phyloP scores from a whole-genome alignment of 2,329 filamentous ascomycete species.

The Lachnellula arida region DNA sequence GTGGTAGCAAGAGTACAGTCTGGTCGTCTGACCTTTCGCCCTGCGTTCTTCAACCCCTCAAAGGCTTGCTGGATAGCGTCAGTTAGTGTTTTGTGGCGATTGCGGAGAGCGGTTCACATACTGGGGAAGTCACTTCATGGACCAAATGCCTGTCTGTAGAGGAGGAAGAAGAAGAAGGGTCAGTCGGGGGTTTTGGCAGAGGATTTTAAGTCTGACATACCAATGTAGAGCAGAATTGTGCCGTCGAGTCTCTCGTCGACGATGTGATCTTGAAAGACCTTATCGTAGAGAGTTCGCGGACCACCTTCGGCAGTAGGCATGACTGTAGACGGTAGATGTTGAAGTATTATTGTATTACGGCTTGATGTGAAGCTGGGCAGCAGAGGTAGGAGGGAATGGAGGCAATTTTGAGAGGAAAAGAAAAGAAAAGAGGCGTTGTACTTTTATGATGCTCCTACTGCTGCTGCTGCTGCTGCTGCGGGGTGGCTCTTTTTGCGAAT shows the following conservation, averaged over 20 bases:
- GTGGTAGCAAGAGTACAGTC: conserved; percentile 96
- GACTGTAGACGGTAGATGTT: background rate
- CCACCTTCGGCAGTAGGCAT: conserved; percentile 72
- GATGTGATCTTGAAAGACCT: conserved; percentile 91
- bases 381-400: background rate
- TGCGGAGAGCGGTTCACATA: conserved; percentile 40
- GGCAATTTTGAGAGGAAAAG: too few relatives aligned
- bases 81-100: conserved; percentile 16
- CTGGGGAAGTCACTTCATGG: conserved; percentile 96
- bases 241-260: conserved; percentile 94
- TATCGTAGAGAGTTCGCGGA: conserved; percentile 91
- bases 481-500: too few relatives aligned
- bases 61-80: conserved; percentile 73
- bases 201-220: conserved; percentile 44
- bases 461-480: too few relatives aligned
- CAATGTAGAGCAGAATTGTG: conserved; percentile 89
- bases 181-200: conserved; percentile 5
- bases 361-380: background rate
- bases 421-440: too few relatives aligned
- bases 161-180: conserved; percentile 18
- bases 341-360: background rate
- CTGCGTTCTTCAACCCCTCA: conserved; percentile 87
- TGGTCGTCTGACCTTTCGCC: conserved; percentile 80
- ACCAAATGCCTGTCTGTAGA: conserved; percentile 82
- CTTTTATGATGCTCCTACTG: too few relatives aligned